Percentiles rank a stretch among this genome's conserved stretches.
Evolutionary conservation across 805 yeast species (phyloP).

Genomic region (Kluyveromyces lactis): DNA sequence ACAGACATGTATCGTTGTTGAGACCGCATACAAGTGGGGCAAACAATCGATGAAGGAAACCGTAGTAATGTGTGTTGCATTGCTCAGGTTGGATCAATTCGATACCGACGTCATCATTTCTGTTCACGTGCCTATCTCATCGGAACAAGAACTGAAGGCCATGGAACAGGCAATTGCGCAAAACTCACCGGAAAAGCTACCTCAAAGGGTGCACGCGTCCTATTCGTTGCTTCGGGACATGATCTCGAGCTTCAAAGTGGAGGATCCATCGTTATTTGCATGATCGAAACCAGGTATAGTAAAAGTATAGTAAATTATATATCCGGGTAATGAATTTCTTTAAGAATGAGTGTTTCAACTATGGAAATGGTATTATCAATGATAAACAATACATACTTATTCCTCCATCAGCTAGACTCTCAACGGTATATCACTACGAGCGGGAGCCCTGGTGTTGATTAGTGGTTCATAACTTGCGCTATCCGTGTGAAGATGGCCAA

Average conservation of each 20-base stretch:
- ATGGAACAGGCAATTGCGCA: neutral
- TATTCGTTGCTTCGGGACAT: constrained; percentile 15
- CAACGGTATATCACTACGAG: no score
- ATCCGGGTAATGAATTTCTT: neutral
- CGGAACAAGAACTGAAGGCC: constrained; percentile 2
- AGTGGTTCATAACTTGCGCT: no score
- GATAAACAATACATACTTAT: no score
- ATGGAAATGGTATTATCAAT: no score
- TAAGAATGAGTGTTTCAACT: no score
- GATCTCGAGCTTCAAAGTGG: constrained; percentile 17
- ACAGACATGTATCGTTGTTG: constrained; percentile 31
- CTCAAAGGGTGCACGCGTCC: constrained; percentile 14
- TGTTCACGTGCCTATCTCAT: constrained; percentile 46
- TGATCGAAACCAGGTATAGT: constrained; percentile 5
- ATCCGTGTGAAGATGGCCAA: constrained; percentile 14
- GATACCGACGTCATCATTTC: constrained; percentile 56
- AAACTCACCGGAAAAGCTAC: constrained; percentile 4
- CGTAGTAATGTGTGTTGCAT: constrained; percentile 46
- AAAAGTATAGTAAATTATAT: no score
- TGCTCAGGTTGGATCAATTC: constrained; percentile 43
- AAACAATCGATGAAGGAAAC: constrained; percentile 27
- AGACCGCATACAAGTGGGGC: constrained; percentile 48
- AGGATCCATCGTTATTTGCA: constrained; percentile 23
- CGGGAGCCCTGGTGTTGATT: no score
- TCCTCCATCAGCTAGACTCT: no score